A percentile compares a stretch with the other conserved stretches of the same genome.
phyloP scores from a whole-genome alignment of 768 basidiomycete genomes.

The Auricularia auricula-judae region DNA sequence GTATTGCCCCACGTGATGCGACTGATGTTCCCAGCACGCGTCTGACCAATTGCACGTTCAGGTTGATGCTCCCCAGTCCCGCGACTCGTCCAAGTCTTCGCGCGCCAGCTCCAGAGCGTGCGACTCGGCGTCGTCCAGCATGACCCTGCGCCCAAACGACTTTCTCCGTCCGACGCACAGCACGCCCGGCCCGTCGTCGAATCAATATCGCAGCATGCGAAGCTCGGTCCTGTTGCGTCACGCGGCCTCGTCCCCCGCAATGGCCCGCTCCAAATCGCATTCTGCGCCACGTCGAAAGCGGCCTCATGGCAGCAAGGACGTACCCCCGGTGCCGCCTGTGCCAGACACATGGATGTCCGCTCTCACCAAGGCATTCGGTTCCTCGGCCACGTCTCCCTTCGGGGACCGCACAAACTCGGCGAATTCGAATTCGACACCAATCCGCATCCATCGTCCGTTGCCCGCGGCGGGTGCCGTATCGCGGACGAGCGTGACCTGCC shows the following conservation, averaged over 20 bases:
- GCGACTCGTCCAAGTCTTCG: not conserved
- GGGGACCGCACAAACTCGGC: slow-evolving; percentile 2
- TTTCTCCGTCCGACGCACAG: not conserved
- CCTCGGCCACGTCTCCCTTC: slow-evolving; percentile 14
- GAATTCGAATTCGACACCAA: not conserved
- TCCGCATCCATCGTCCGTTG: slow-evolving; percentile 11
- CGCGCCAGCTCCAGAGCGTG: not conserved
- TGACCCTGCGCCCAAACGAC: not conserved
- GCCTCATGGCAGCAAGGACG: not conserved
- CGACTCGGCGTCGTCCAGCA: not conserved
- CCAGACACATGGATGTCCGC: not conserved
- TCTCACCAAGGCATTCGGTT: slow-evolving; percentile 26
- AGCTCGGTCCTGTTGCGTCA: not conserved
- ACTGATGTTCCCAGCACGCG: not conserved
- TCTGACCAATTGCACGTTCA: not conserved
- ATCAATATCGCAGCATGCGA: not conserved
- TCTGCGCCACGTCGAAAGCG: not conserved
- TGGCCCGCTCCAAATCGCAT: not conserved
- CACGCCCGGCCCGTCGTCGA: not conserved
- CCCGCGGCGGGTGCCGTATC: slow-evolving; percentile 32
- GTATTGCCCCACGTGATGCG: slow-evolving; percentile 2
- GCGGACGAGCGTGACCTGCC: slow-evolving; percentile 49
- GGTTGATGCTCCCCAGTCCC: not conserved
- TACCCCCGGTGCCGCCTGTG: not conserved
- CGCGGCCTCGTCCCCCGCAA: not conserved